Base-by-base conservation (phyloP, 2,329 filamentous ascomycete genomes). In the Dactylellina haptotyla region DNA sequence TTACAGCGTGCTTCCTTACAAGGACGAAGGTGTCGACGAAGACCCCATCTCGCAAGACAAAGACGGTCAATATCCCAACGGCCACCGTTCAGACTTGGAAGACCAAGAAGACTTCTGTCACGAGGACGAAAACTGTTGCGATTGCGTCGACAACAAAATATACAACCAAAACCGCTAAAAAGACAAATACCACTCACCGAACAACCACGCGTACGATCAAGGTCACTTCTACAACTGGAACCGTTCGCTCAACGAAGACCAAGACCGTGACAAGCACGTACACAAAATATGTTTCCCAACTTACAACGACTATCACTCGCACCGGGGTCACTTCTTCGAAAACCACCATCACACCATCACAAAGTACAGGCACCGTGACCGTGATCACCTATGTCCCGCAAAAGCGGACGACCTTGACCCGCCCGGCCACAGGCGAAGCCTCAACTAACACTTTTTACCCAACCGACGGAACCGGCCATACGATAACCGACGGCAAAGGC, bases 301-400 rank as follows among this genome's bases (percentile, higher is more conserved):
- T 14, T 14, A 51, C 48, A 30, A 51, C 25, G 23, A 51, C 48
- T 3, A 51, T 51, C 18, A 51, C 48, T n/a, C 23, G 48, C 3
- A 28, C 23, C 16, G 48, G 25, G 4, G 4, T n/a, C 4, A 30
- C 2, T 32, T 10, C 48, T 4, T 18, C 6, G 3, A 32, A 23
- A 14, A 28, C 48, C 14, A 51, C 48, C 12, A 30, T 51, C n/a
- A 12, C 5, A 3, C 48, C 48, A 6, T 12, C 48, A 8, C 48
- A 51, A 16, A 16, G 20, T 8, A 51, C 48, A 3, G 48, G 23
- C 28, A 8, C 26, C 8, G 48, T 41, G 8, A 41, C 51, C 9
- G 51, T 57, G 32, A 57, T 30, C 1, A 57, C 51, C 14, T 57
- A 57, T 16, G 32, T 57, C 2, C n/a, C 34, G 10, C 32, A 14